A percentile compares a stretch with the other conserved stretches of the same genome.
Conservation (phyloP, 2,329 filamentous ascomycete species). For the Cladosporium sp. region DNA sequence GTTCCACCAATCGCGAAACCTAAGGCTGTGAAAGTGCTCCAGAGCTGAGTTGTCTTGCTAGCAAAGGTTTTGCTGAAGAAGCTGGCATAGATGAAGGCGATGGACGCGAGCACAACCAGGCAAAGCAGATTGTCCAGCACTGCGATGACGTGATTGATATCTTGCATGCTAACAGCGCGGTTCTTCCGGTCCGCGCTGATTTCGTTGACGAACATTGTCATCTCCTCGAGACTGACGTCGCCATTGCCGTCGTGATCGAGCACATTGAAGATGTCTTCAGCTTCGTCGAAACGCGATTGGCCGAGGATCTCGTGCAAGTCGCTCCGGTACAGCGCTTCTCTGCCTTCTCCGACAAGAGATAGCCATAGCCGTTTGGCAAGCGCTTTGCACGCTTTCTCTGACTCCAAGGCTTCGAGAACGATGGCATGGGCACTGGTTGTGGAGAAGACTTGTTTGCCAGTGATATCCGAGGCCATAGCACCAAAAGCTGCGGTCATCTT, state of each 20-base stretch:
- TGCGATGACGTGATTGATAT: slow-evolving; percentile 33
- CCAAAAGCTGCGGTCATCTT: slow-evolving; percentile 82
- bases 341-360: slow-evolving; percentile 29
- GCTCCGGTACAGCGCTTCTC: slow-evolving; percentile 22
- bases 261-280: slow-evolving; percentile 29
- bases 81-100: slow-evolving; percentile 32
- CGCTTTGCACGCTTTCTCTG: slow-evolving; percentile 28
- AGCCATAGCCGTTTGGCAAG: slow-evolving; percentile 33
- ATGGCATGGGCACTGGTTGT: slow-evolving; percentile 26
- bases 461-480: slow-evolving; percentile 79
- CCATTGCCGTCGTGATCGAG: slow-evolving; percentile 33
- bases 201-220: slow-evolving; percentile 29
- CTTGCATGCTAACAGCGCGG: slow-evolving; percentile 30
- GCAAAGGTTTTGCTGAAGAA: slow-evolving; percentile 30
- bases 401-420: slow-evolving; percentile 29
- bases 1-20: slow-evolving; percentile 93
- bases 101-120: slow-evolving; percentile 25
- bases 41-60: slow-evolving; percentile 23
- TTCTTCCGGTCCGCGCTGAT: slow-evolving; percentile 29
- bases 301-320: slow-evolving; percentile 30
- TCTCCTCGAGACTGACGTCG: slow-evolving; percentile 34
- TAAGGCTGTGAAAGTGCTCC: slow-evolving; percentile 42
- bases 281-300: slow-evolving; percentile 21
- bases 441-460: slow-evolving; percentile 79
- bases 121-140: slow-evolving; percentile 32